Conservation (phyloP, 1,284 basidiomycete genomes). For the Ganoderma leucocontextum region DNA sequence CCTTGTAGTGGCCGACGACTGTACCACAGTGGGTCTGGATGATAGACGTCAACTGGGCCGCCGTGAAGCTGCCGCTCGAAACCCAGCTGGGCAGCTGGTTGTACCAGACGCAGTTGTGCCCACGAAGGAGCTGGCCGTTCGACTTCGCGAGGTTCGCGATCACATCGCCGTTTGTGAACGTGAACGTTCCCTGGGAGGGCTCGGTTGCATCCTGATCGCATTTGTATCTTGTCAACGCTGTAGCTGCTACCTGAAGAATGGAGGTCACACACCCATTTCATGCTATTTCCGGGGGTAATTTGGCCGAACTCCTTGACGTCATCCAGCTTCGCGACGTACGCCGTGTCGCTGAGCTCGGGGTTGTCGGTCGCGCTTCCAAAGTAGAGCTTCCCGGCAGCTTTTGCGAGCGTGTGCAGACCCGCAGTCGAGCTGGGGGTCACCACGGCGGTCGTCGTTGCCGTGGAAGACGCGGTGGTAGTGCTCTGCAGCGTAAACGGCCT, state of each 20-base stretch:
- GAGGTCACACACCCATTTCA: constrained; percentile 59
- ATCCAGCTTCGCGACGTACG: constrained; percentile 53
- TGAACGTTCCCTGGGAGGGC: constrained; percentile 55
- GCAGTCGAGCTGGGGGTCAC: constrained; percentile 23
- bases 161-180: constrained; percentile 53
- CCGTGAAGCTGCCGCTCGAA: constrained; percentile 50
- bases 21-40: constrained; percentile 56
- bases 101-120: constrained; percentile 66
- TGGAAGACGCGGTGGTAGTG: neutral
- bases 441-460: constrained; percentile 1
- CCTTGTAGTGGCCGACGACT: constrained; percentile 58
- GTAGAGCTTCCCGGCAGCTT: constrained; percentile 61
- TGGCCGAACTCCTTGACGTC: constrained; percentile 57
- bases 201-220: constrained; percentile 57
- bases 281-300: constrained; percentile 61
- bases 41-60: constrained; percentile 51
- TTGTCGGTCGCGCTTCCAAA: constrained; percentile 70
- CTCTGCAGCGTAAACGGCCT: neutral
- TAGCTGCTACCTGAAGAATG: neutral
- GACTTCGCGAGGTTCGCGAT: constrained; percentile 56
- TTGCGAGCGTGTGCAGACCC: constrained; percentile 51
- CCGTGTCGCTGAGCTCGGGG: constrained; percentile 55
- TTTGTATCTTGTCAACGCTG: neutral
- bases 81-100: constrained; percentile 64
- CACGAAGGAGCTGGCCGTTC: constrained; percentile 50